A percentile compares a stretch with the other conserved stretches of the same genome.
Conservation (phyloP, 108 stramenopile genomes). For the Cylindrotheca fusiformis region DNA sequence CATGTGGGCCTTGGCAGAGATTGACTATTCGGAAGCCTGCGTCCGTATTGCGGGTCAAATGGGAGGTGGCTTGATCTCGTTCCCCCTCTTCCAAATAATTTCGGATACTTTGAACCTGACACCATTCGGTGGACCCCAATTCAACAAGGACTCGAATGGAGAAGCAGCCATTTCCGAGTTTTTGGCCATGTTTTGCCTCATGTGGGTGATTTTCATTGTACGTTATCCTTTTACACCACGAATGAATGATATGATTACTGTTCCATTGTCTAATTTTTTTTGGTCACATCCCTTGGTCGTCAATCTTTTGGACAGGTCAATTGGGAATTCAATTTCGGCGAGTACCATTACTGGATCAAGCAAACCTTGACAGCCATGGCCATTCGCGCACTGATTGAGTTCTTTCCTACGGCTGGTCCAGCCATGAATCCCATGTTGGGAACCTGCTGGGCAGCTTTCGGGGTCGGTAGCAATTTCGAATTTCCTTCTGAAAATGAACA, state of each 20-base stretch:
- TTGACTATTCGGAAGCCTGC: slow-evolving; percentile 71
- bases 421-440: slow-evolving; percentile 91
- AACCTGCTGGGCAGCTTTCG: slow-evolving; percentile 75
- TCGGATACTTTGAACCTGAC: slow-evolving; percentile 51
- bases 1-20: slow-evolving; percentile 78
- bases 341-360: slow-evolving; percentile 85
- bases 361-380: slow-evolving; percentile 79
- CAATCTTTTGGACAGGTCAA: slow-evolving; percentile 37
- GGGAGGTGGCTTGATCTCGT: slow-evolving; percentile 81
- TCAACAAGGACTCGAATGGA: slow-evolving; percentile 52
- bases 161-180: slow-evolving; percentile 74
- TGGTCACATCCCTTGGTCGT: not conserved
- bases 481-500: slow-evolving; percentile 61
- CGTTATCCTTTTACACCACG: not conserved
- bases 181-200: slow-evolving; percentile 64
- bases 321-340: slow-evolving; percentile 86
- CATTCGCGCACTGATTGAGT: slow-evolving; percentile 82
- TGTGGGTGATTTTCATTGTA: slow-evolving; percentile 70
- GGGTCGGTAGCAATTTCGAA: slow-evolving; percentile 46
- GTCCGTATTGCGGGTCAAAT: slow-evolving; percentile 78
- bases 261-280: not conserved
- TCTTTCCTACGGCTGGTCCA: slow-evolving; percentile 82
- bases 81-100: slow-evolving; percentile 67
- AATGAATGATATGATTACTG: not conserved
- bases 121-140: slow-evolving; percentile 85